Evolutionary conservation across 306 rosid species (phyloP).

Genomic region (Hylodesmum podocarpum): DNA sequence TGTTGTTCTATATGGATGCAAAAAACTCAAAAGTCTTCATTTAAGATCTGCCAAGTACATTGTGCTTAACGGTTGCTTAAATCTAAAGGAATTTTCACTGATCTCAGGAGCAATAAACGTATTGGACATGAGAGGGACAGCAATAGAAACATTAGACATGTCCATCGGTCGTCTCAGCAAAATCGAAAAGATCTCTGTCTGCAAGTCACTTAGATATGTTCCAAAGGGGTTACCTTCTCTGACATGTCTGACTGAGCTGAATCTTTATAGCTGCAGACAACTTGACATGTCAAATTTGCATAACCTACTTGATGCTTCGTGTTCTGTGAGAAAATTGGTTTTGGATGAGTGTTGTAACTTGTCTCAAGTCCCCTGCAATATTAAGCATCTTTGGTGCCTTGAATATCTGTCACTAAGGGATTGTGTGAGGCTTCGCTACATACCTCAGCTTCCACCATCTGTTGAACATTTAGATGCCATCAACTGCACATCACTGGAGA

Average conservation of each 20-base stretch:
- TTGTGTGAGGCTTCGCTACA: slow-evolving; percentile 5
- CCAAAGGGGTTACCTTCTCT: neutral
- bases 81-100: slow-evolving; percentile 9
- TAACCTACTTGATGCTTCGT: neutral
- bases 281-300: slow-evolving; percentile 1
- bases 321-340: neutral
- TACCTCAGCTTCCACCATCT: slow-evolving; percentile 14
- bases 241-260: slow-evolving; percentile 3
- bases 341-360: neutral
- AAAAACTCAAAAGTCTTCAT: neutral
- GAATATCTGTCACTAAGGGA: neutral
- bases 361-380: neutral
- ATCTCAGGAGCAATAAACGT: neutral
- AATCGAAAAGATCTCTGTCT: neutral
- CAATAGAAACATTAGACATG: neutral
- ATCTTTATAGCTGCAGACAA: neutral
- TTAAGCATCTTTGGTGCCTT: slow-evolving; percentile 10
- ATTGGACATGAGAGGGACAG: neutral
- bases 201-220: neutral
- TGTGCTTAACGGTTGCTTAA: neutral
- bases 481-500: neutral
- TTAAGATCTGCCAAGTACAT: neutral
- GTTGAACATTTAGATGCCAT: neutral
- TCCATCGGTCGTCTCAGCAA: neutral
- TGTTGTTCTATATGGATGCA: neutral